phyloP scores from a whole-genome alignment of 768 basidiomycete genomes.

The Pleurotus ostreatus region DNA sequence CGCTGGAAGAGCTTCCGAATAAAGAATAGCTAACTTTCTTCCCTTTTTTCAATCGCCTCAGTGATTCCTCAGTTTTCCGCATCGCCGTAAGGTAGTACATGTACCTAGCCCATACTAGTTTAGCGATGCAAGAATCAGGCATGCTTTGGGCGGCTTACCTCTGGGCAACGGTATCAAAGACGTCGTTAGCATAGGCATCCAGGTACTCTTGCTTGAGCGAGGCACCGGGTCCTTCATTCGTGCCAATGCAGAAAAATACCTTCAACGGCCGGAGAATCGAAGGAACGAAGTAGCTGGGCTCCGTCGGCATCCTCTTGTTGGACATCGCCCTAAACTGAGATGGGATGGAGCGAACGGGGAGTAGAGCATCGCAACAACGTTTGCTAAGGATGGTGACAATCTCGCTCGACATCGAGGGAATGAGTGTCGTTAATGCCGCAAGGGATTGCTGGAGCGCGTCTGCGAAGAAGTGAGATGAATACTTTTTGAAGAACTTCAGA shows the following conservation, averaged over 20 bases:
- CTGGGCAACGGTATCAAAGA: constrained; percentile 71
- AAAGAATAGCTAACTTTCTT: constrained; percentile 77
- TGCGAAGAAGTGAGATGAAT: constrained; percentile 18
- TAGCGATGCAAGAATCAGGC: background rate
- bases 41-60: constrained; percentile 83
- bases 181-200: constrained; percentile 46
- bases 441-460: constrained; percentile 57
- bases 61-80: constrained; percentile 89
- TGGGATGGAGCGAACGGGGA: constrained; percentile 83
- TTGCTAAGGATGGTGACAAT: constrained; percentile 68
- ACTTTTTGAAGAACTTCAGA: background rate
- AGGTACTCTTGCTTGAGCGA: constrained; percentile 53
- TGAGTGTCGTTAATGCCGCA: constrained; percentile 40
- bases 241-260: constrained; percentile 63
- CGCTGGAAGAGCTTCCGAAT: constrained; percentile 52
- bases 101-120: constrained; percentile 46
- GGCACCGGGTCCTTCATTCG: constrained; percentile 54
- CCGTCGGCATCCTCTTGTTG: constrained; percentile 63
- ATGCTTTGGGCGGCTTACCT: constrained; percentile 34
- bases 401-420: constrained; percentile 57
- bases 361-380: constrained; percentile 82
- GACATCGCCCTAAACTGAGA: constrained; percentile 88
- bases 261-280: constrained; percentile 79
- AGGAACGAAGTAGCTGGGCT: constrained; percentile 84
- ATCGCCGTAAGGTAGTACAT: constrained; percentile 75